These are phyloP conservation scores for Trichoderma sp. DNA, from an alignment of 2,329 filamentous ascomycete species.

Conservation along the genomic window DNA sequence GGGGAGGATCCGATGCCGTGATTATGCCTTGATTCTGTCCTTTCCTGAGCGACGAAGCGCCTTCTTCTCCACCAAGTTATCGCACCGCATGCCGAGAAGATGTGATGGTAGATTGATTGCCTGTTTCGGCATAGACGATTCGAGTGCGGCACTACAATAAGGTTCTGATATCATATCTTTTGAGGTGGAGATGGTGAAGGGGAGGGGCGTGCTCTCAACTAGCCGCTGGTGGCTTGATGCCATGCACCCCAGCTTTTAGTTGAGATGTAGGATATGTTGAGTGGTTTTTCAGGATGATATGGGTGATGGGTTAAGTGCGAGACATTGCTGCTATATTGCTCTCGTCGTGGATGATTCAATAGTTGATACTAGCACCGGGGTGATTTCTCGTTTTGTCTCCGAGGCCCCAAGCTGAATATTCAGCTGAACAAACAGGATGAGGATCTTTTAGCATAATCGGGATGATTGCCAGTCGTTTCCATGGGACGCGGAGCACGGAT, in stretches of 20 bases:
- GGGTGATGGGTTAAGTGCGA: neutral
- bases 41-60: neutral
- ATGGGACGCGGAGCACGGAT: neutral
- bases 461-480: neutral
- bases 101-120: conserved; percentile 14
- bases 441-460: neutral
- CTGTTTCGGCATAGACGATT: conserved; percentile 7
- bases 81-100: neutral
- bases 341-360: neutral
- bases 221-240: conserved; percentile 10
- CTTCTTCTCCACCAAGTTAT: conserved; percentile 3
- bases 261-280: neutral
- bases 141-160: neutral
- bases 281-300: neutral
- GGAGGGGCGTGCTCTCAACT: neutral
- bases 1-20: neutral
- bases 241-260: conserved; percentile 9
- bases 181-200: neutral
- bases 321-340: neutral
- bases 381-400: neutral
- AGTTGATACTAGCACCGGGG: neutral
- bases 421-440: neutral
- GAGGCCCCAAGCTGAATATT: neutral
- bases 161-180: neutral
- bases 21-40: neutral